Percentiles rank a stretch among this genome's conserved stretches.
Conservation (phyloP, 306 rosid species). For the Delonix regia region DNA sequence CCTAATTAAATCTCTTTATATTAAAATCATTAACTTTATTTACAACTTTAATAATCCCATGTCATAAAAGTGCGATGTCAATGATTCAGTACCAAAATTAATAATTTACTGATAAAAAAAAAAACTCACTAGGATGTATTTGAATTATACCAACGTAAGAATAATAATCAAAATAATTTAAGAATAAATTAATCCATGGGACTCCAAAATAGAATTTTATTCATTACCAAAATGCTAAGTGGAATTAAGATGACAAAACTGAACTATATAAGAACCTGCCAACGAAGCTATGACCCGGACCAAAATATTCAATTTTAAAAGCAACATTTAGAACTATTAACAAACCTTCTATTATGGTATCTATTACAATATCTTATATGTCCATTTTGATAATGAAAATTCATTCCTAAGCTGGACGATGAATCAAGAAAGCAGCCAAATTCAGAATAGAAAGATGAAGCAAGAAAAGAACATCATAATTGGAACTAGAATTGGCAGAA, state of each 20-base stretch:
- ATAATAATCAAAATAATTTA: background rate
- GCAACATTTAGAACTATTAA: background rate
- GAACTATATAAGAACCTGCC: background rate
- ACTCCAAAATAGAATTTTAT: no score
- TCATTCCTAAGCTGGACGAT: background rate
- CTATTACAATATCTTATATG: background rate
- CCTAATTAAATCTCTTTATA: no score
- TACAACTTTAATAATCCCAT: no score
- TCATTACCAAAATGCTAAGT: background rate
- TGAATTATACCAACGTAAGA: background rate
- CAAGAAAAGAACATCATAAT: slow-evolving; percentile 27
- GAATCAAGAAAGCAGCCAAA: slow-evolving; percentile 7
- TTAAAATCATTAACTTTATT: no score
- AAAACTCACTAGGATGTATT: background rate
- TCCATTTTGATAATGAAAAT: background rate
- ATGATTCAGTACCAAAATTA: no score
- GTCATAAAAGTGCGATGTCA: no score
- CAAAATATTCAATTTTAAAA: background rate
- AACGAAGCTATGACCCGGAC: background rate
- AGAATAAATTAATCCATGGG: no score
- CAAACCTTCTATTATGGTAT: background rate
- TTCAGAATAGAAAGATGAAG: slow-evolving; percentile 32
- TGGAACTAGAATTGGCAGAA: slow-evolving; percentile 20
- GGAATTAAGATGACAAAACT: background rate
- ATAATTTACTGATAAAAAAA: no score